Base-by-base conservation (phyloP, 2,329 filamentous ascomycete species). In the Aotearoamyces nothofagi region DNA sequence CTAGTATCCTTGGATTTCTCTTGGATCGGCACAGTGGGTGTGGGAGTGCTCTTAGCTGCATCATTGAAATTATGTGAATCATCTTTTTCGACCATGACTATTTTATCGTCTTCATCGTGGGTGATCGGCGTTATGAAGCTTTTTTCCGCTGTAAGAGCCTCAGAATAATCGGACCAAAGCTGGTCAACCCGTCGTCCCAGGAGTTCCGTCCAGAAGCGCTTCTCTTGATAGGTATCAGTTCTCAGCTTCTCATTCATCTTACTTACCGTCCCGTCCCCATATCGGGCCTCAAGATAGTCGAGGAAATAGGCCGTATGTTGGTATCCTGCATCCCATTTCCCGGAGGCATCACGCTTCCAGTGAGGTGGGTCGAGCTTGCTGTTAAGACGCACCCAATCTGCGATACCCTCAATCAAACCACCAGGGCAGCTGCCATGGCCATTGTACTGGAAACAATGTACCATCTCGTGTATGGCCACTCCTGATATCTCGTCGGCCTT, bases 361-460 rank as follows among this genome's bases (percentile, higher is more conserved):
- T 94, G 86, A 27, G 81, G 79, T 22, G 87, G 82, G 6, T 61
- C 69, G 15, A 92, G 63, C 0, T 66, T 67, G 27, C 75, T 75
- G 38, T 70, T 72, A 35, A 96, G 56, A 2, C 87, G 68, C 14
- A 96, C 86, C 69, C 82, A 96, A 54, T 96, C 90, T 12, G 87
- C 87, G 30, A 96, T 71, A 1, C 87, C 87, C 53, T 96, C 87
- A 32, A 92, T 76, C 26, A 96, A 54, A 0, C 90, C 90, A 1
- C 76, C 76, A 0, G 78, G 78, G 24, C 71, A 69, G 4, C 57
- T 57, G 2, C 61, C 63, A 12, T 43, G 57, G 2, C 63, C 78
- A 42, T 82, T 76, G 54, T 81, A 78, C 53, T 96, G 87, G 56
- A 79, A 92, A 55, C 84, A 94, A 57, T 96, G 90, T 9, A 96